phyloP scores from a whole-genome alignment of 495 filamentous ascomycete genomes.

The Daldinia concentrica region DNA sequence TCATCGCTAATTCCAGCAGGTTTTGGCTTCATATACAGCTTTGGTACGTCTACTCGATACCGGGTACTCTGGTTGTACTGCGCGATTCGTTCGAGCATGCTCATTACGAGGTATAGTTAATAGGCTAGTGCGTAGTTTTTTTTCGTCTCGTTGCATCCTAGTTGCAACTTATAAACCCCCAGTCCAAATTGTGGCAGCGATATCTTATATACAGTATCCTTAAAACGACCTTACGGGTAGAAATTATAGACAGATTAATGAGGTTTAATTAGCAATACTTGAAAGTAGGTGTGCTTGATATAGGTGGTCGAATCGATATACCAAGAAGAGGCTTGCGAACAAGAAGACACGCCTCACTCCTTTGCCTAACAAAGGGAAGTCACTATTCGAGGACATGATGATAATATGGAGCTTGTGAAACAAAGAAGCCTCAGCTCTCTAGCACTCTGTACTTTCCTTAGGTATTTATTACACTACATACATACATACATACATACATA shows the following conservation, averaged over 20 bases:
- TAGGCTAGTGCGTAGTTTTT: background rate
- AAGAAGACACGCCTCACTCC: background rate
- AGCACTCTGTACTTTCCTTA: background rate
- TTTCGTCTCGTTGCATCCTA: background rate
- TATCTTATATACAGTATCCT: background rate
- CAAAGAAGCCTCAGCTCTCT: background rate
- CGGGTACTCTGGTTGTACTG: conserved; percentile 35
- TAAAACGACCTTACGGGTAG: background rate
- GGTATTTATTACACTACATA: no score
- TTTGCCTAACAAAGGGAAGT: background rate
- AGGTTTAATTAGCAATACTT: background rate
- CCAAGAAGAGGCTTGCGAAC: background rate
- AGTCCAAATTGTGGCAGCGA: background rate
- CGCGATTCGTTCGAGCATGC: conserved; percentile 40
- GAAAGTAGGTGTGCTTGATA: background rate
- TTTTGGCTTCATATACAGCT: conserved; percentile 27
- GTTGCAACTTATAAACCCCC: background rate
- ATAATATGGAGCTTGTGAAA: background rate
- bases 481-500: no score
- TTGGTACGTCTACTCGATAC: conserved; percentile 19
- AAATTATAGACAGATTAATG: background rate
- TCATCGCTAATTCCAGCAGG: conserved; percentile 26
- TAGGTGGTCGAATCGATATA: background rate
- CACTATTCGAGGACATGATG: background rate
- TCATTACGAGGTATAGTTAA: conserved; percentile 20